Base-by-base conservation (phyloP, 495 filamentous ascomycete genomes). In the Cercophora sp. region DNA sequence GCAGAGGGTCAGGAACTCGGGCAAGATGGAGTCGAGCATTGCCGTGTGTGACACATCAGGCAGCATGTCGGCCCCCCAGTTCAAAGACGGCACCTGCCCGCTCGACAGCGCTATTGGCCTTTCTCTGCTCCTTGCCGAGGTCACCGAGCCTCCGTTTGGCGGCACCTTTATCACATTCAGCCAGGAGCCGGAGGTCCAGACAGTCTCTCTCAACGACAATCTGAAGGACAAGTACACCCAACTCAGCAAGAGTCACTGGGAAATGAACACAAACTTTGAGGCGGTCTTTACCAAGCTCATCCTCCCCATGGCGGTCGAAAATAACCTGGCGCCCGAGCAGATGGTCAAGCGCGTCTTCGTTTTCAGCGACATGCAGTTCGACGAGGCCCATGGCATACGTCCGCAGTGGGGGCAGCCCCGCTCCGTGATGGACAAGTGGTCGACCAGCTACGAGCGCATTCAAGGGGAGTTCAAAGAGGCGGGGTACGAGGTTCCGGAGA, bases 281-380 rank as follows among this genome's bases (percentile, higher is more conserved):
- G 69, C 71, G 19, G 72, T 77, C 15, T 76, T 79, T 50, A 56
- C 65, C 51, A 15, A 64, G 0, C 57, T 76, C 1, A 67, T 79
- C 49, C 69, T 78, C 4, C 73, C 73, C 3, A 68, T 70, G 60
- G 75, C 75, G 0, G 13, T 70, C n/a, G 22, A 60, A 48, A 59
- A 71, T 20, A 56, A 69, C 16, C 35, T 79, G 16, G 55, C 48
- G 42, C 62, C 53, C 31, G 72, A 72, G 43, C 60, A 77, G 10
- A 78, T 79, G 74, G 67, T 77, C 19, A 74, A 76, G 56, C 71
- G 71, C 48, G 56, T 78, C 19, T 76, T 78, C 52, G 68, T 78
- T 4, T 74, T 78, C 55, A 64, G 54, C 29, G 72, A 78, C 56
- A 77, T 76, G 75, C 70, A 76, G 45, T 77, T 79, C 57, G 59